Evolutionary conservation across 441 rosid species (phyloP).

Genomic region (Metrosideros polymorpha): DNA sequence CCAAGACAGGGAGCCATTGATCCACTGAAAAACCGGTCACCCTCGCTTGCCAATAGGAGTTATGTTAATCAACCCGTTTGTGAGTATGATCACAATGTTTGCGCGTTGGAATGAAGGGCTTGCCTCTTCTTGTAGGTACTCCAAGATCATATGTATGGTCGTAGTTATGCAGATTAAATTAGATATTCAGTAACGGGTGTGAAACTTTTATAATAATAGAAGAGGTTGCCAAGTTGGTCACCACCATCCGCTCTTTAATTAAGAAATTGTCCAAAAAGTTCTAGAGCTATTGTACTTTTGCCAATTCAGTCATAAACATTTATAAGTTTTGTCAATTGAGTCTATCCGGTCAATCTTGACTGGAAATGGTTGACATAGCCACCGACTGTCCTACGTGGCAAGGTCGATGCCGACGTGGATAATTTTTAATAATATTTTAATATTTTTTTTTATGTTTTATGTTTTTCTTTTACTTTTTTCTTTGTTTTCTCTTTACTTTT

Average conservation of each 20-base stretch:
- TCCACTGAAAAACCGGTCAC: not conserved
- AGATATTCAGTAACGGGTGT: not conserved
- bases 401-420: no score
- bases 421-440: no score
- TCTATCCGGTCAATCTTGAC: no score
- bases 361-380: no score
- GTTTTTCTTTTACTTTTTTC: no score
- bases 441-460: no score
- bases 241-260: fast-evolving
- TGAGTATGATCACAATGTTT: not conserved
- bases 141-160: not conserved
- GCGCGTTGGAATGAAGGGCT: not conserved
- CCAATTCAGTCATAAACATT: no score
- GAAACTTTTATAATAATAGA: not conserved
- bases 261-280: no score
- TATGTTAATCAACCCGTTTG: not conserved
- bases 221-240: not conserved
- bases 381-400: no score
- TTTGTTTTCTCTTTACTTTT: no score
- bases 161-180: not conserved
- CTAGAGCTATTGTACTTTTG: no score
- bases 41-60: not conserved
- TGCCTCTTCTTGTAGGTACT: not conserved
- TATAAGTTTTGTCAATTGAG: no score
- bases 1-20: not conserved